phyloP scores from a whole-genome alignment of 2,329 filamentous ascomycete species.

The Fusarium sp. region DNA sequence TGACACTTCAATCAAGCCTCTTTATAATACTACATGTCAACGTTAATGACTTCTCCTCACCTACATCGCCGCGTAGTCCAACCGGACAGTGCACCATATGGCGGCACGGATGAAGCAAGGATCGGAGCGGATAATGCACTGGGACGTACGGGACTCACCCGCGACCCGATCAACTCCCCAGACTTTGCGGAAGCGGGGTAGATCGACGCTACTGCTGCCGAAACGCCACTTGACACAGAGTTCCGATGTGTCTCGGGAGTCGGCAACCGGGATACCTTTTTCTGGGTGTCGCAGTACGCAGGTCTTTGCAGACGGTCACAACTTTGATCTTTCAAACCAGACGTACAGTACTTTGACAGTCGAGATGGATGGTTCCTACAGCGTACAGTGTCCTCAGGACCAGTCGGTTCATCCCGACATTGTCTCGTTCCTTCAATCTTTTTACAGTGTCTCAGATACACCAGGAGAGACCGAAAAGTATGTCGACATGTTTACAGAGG shows the following conservation, averaged over 20 bases:
- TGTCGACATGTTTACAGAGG: conserved; percentile 24
- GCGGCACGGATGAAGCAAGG: not conserved
- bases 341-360: not conserved
- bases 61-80: not conserved
- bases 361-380: conserved; percentile 25
- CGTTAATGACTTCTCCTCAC: not conserved
- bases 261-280: conserved; percentile 24
- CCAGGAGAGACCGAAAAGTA: conserved; percentile 31
- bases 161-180: conserved; percentile 14
- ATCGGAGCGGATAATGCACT: conserved; percentile 26
- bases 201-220: conserved; percentile 4
- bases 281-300: not conserved
- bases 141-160: not conserved
- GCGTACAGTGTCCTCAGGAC: conserved; percentile 25
- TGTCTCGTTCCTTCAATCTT: conserved; percentile 23
- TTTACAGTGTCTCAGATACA: conserved; percentile 29
- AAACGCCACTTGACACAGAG: not conserved
- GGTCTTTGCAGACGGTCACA: not conserved
- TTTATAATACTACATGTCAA: not conserved
- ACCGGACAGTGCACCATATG: conserved; percentile 20
- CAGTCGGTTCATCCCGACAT: conserved; percentile 24
- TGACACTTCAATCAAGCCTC: not conserved
- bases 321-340: not conserved
- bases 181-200: conserved; percentile 19
- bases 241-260: conserved; percentile 28